Evolutionary conservation across 805 yeast species (phyloP).

Genomic region (Candida broadrunensis): DNA sequence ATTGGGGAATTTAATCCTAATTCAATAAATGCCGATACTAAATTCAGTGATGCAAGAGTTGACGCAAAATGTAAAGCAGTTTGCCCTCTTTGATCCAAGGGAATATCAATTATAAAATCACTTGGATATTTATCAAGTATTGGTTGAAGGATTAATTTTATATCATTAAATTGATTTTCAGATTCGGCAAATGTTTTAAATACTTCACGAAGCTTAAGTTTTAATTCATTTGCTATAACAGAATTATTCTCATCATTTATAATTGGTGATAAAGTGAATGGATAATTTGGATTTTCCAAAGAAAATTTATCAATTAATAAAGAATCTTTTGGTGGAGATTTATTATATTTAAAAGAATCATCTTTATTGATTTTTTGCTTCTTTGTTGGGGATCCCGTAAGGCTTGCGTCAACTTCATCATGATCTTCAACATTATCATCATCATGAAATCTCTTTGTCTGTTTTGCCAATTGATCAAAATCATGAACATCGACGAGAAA

Average conservation of each 20-base stretch:
- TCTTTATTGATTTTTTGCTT: constrained; percentile 17
- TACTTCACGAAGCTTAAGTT: constrained; percentile 29
- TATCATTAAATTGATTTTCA: constrained; percentile 14
- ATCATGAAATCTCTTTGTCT: constrained; percentile 14
- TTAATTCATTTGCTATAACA: constrained; percentile 30
- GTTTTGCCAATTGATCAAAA: constrained; percentile 32
- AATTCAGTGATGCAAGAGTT: constrained; percentile 33
- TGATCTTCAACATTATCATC: constrained; percentile 7
- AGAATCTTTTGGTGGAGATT: not conserved
- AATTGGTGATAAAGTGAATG: constrained; percentile 32
- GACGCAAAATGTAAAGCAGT: constrained; percentile 44
- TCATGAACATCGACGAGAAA: constrained; percentile 45
- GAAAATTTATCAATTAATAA: constrained; percentile 4
- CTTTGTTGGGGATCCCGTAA: constrained; percentile 31
- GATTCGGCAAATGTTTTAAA: constrained; percentile 31
- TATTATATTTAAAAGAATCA: not conserved
- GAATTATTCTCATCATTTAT: constrained; percentile 16
- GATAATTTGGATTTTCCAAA: constrained; percentile 27
- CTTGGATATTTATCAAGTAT: constrained; percentile 12
- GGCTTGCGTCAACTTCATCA: constrained; percentile 9
- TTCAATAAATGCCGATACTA: constrained; percentile 32
- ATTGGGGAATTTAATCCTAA: constrained; percentile 36
- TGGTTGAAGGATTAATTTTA: constrained; percentile 21
- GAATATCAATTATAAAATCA: constrained; percentile 24
- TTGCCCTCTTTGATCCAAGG: constrained; percentile 38